Conservation (phyloP, 208 protist genomes). For the Leishmania aethiopica region DNA sequence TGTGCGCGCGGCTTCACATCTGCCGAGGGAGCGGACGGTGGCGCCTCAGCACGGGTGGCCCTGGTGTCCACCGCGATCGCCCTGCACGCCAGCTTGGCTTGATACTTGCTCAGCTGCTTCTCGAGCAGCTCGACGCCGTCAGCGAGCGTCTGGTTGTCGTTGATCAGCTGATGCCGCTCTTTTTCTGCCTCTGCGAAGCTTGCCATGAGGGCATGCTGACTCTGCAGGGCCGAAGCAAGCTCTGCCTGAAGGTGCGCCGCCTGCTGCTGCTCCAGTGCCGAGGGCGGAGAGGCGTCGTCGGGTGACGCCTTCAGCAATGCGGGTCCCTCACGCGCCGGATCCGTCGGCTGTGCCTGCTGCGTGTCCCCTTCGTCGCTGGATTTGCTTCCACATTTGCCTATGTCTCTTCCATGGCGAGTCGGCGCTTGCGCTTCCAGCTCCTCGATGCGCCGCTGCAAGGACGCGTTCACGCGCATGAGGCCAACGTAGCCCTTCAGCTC, state of each 20-base stretch:
- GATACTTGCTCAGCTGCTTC: slow-evolving; percentile 23
- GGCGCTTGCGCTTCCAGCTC: slow-evolving; percentile 43
- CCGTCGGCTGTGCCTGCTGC: background rate
- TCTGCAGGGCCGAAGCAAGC: slow-evolving; percentile 30
- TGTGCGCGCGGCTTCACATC: background rate
- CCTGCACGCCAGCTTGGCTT: background rate
- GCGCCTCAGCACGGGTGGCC: background rate
- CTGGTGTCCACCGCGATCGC: background rate
- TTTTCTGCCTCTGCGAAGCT: slow-evolving; percentile 22
- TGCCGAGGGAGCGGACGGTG: background rate
- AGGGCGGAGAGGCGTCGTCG: background rate
- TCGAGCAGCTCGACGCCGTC: slow-evolving; percentile 33
- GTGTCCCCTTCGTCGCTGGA: background rate
- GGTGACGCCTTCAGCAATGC: background rate
- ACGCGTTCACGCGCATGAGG: slow-evolving; percentile 65
- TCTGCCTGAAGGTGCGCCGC: slow-evolving; percentile 16
- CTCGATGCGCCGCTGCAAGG: slow-evolving; percentile 42
- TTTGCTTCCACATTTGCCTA: background rate
- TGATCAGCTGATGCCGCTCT: slow-evolving; percentile 28
- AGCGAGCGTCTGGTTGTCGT: slow-evolving; percentile 43
- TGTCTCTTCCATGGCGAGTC: background rate
- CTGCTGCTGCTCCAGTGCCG: slow-evolving; percentile 2
- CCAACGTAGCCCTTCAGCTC: slow-evolving; percentile 71
- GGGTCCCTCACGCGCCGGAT: background rate
- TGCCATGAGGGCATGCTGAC: slow-evolving; percentile 28